Base-by-base conservation (phyloP, 768 basidiomycete genomes). In the Collybiopsis luxurians region DNA sequence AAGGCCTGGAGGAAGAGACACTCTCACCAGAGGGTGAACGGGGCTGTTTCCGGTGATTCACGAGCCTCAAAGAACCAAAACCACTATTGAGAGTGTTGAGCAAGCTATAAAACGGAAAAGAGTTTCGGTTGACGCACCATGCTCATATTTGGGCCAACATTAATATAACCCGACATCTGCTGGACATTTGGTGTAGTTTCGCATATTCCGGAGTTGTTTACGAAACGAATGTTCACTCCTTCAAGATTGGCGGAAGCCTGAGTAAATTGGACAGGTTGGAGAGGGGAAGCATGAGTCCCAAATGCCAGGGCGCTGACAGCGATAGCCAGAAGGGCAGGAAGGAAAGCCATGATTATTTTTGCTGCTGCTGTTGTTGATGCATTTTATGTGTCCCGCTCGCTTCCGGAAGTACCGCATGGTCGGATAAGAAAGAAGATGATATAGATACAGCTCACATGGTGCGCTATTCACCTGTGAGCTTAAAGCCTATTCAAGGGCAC, bases 1-100 rank as follows among this genome's bases (percentile, higher is more conserved):
- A n/a, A n/a, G 17, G 2, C 11, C 10, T 42, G 47, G 51, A 56
- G 9, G 1, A 44, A 13, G 7, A 4, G 39, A 15, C 7, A 15
- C 24, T 53, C 52, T 39, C 56, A 83, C 85, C 86, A 88, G 23
- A 87, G 72, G 2, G 85, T 85, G 62, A 89, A 82, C 0, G 86
- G 86, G 0, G 85, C 85, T 1, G 76, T 83, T 48, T 84, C 80
- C 0, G 85, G 83, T 2, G 75, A 70, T 28, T 80, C 69, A 13
- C 87, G 76, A 2, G 86, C 78, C 59, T 84, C 87, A 53, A 88
- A 89, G 67, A 87, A 88, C 84, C 86, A 88, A 63, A 87, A 88
- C 84, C 83, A 87, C 85, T 86, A 53, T n/a, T 53, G 3, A 13
- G 40, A 42, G 26, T 17, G 6, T 24, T 17, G 45, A 43, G 17